phyloP scores from a whole-genome alignment of 768 basidiomycete species.

The Royoungia palumana region DNA sequence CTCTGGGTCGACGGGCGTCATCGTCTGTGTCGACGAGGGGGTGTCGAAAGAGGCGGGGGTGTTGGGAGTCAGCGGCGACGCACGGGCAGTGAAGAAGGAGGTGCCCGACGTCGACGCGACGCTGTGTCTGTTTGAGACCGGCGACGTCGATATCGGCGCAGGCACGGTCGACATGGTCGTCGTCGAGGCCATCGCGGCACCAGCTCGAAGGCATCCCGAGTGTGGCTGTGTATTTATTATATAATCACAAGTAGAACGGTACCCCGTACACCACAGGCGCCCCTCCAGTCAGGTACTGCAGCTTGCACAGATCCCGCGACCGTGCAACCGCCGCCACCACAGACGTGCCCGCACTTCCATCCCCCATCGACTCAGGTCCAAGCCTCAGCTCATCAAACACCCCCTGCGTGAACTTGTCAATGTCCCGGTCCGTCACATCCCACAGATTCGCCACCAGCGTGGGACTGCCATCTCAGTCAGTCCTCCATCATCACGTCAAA shows the following conservation, averaged over 20 bases:
- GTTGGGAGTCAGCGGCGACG: conserved; percentile 22
- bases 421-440: conserved; percentile 98
- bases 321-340: conserved; percentile 77
- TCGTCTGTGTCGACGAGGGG: conserved; percentile 26
- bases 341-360: conserved; percentile 31
- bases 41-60: not conserved
- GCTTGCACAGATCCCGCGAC: conserved; percentile 78
- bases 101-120: conserved; percentile 24
- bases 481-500: not conserved
- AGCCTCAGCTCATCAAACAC: conserved; percentile 76
- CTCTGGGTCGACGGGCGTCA: conserved; percentile 14
- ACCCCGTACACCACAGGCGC: conserved; percentile 95
- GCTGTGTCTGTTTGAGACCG: conserved; percentile 21
- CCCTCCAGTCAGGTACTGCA: conserved; percentile 92
- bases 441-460: conserved; percentile 92
- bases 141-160: conserved; percentile 17
- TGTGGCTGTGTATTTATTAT: conserved; percentile 13
- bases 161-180: conserved; percentile 4
- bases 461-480: conserved; percentile 50
- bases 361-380: conserved; percentile 10
- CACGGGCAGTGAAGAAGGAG: conserved; percentile 27
- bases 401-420: conserved; percentile 85
- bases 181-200: conserved; percentile 7
- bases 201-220: not conserved
- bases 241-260: conserved; percentile 73